Evolutionary conservation across 1,284 basidiomycete genomes (phyloP).

Genomic region (Cryptococcus depauperatus): DNA sequence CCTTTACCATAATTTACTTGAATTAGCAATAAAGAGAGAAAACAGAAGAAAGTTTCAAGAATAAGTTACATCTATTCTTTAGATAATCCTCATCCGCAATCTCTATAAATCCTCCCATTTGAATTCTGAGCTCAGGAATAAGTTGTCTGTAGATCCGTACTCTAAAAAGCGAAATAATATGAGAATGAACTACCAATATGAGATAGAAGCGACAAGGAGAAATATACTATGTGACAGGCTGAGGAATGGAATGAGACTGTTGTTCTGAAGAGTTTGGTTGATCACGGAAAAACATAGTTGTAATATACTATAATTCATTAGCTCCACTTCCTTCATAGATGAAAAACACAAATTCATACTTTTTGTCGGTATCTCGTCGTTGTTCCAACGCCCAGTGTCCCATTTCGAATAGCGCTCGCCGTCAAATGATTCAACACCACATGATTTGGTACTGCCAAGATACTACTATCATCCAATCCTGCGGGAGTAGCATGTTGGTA

Average conservation of each 20-base stretch:
- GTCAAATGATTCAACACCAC: conserved; percentile 92
- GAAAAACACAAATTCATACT: conserved; percentile 48
- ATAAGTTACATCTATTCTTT: no score
- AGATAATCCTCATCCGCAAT: no score
- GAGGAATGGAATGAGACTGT: not conserved
- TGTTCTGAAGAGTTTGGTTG: not conserved
- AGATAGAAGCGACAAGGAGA: not conserved
- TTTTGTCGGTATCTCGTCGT: conserved; percentile 92
- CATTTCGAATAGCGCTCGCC: conserved; percentile 90
- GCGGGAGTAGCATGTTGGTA: conserved; percentile 17
- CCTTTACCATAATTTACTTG: no score
- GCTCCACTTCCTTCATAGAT: not conserved
- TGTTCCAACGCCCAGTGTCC: conserved; percentile 85
- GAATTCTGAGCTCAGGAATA: no score
- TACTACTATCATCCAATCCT: conserved; percentile 73
- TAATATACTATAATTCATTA: conserved; percentile 51
- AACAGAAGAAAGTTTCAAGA: no score
- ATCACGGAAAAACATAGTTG: conserved; percentile 54
- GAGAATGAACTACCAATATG: no score
- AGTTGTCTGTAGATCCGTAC: no score
- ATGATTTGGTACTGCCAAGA: conserved; percentile 88
- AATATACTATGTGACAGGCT: not conserved
- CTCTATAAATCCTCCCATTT: no score
- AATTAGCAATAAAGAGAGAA: no score
- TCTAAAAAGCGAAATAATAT: no score